These are phyloP conservation scores for Sporormia fimetaria DNA, from an alignment of 495 filamentous ascomycete genomes.

Conservation along the genomic window DNA sequence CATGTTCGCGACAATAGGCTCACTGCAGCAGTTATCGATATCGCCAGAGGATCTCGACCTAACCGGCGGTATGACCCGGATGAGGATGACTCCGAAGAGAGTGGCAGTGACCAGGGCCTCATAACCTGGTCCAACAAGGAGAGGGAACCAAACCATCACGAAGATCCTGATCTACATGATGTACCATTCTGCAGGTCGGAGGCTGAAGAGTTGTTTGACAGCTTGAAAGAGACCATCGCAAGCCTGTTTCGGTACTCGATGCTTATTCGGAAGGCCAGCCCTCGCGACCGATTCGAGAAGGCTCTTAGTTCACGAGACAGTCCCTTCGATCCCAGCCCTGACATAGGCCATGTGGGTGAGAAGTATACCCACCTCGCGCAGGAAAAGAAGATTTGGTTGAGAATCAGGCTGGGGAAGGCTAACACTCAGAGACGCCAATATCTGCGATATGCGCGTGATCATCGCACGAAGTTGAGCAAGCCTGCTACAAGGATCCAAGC, in stretches of 20 bases:
- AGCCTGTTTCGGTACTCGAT: slow-evolving; percentile 21
- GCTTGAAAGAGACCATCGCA: slow-evolving; percentile 7
- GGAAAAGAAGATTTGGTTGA: slow-evolving; percentile 11
- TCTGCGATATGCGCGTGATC: slow-evolving; percentile 16
- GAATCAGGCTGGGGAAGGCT: slow-evolving; percentile 10
- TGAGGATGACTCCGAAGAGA: no score
- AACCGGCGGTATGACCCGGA: no score
- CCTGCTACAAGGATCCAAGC: no score
- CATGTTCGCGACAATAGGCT: no score
- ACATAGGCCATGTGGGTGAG: slow-evolving; percentile 22
- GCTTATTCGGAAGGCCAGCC: slow-evolving; percentile 20
- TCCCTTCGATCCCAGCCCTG: slow-evolving; percentile 18
- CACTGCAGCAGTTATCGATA: no score
- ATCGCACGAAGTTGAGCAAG: slow-evolving; percentile 8
- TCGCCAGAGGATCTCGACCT: no score
- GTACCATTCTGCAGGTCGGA: no score
- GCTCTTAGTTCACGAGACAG: slow-evolving; percentile 3
- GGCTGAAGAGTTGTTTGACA: slow-evolving; percentile 16
- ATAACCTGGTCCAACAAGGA: no score
- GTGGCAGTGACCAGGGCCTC: no score
- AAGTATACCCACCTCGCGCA: slow-evolving; percentile 18
- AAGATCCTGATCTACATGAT: no score
- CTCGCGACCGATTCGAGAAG: slow-evolving; percentile 20
- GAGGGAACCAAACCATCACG: no score
- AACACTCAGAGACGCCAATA: slow-evolving; percentile 18